Evolutionary conservation across 371 early-diverging fungal genomes (phyloP).

Genomic region (Mortierella sp.): DNA sequence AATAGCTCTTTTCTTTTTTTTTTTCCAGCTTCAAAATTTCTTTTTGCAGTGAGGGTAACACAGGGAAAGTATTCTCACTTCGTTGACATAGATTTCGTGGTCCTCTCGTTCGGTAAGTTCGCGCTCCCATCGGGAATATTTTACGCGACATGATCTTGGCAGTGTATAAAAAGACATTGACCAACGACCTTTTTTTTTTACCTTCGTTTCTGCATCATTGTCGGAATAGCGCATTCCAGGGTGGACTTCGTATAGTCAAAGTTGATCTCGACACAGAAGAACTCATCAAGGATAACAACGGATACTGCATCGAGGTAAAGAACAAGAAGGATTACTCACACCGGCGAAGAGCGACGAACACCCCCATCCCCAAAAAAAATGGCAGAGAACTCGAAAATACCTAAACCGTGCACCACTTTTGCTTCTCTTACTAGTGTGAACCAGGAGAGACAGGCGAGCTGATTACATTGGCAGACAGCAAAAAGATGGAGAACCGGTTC

Average conservation of each 20-base stretch:
- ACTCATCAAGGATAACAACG: constrained; percentile 47
- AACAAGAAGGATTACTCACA: background rate
- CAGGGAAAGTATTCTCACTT: no score
- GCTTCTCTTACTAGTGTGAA: background rate
- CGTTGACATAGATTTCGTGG: constrained; percentile 51
- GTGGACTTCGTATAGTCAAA: constrained; percentile 25
- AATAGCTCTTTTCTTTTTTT: background rate
- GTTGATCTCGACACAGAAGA: constrained; percentile 48
- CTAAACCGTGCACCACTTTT: background rate
- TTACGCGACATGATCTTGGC: no score
- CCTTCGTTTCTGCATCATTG: no score
- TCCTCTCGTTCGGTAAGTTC: constrained; percentile 24
- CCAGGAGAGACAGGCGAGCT: constrained; percentile 46
- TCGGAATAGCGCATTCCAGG: constrained; percentile 5
- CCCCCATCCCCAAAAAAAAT: background rate
- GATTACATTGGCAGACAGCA: constrained; percentile 41
- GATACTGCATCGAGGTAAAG: constrained; percentile 36
- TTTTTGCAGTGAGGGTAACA: background rate
- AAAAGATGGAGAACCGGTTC: constrained; percentile 20
- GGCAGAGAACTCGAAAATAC: background rate
- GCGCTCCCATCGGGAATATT: background rate
- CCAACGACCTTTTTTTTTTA: no score
- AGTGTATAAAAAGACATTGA: no score
- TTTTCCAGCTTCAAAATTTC: background rate
- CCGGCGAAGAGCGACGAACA: background rate